Evolutionary conservation across 768 basidiomycete genomes (phyloP).

Genomic region (Auricularia cornea): DNA sequence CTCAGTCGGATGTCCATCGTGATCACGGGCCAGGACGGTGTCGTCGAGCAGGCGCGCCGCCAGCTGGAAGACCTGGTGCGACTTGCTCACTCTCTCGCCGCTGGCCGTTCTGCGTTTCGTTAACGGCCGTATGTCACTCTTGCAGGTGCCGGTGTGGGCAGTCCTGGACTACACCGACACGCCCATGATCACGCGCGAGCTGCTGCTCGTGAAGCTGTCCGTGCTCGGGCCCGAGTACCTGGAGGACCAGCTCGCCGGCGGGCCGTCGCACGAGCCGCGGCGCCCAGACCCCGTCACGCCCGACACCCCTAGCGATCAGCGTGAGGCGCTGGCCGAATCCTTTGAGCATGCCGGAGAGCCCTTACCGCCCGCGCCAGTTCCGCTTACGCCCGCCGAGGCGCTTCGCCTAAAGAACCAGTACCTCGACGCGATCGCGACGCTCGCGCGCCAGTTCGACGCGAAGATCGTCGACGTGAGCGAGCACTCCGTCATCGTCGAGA

Average conservation of each 20-base stretch:
- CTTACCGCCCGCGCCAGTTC: conserved; percentile 33
- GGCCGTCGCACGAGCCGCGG: conserved; percentile 76
- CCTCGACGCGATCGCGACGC: conserved; percentile 74
- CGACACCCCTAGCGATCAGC: conserved; percentile 13
- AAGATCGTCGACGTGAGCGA: conserved; percentile 93
- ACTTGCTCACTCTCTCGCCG: conserved; percentile 9
- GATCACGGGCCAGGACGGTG: conserved; percentile 91
- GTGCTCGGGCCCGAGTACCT: conserved; percentile 96
- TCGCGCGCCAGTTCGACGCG: conserved; percentile 84
- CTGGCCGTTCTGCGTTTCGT: neutral
- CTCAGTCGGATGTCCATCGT: conserved; percentile 98
- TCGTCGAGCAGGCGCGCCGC: conserved; percentile 92
- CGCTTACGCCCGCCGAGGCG: conserved; percentile 66
- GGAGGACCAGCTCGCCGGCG: conserved; percentile 81
- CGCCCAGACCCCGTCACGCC: conserved; percentile 14
- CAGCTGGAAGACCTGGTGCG: conserved; percentile 94
- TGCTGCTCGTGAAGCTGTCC: conserved; percentile 92
- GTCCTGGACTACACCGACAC: conserved; percentile 97
- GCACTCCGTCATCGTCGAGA: conserved; percentile 89
- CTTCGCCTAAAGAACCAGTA: conserved; percentile 86
- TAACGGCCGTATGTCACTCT: too few relatives aligned
- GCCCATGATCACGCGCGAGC: conserved; percentile 81
- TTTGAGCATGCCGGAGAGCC: conserved; percentile 49
- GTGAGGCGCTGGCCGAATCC: conserved; percentile 51
- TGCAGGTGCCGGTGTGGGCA: conserved; percentile 99